Evolutionary conservation across 352 stramenopile species (phyloP), one percentile per base, ranked within the genome.

Genomic region (Phytophthora megakarya): DNA sequence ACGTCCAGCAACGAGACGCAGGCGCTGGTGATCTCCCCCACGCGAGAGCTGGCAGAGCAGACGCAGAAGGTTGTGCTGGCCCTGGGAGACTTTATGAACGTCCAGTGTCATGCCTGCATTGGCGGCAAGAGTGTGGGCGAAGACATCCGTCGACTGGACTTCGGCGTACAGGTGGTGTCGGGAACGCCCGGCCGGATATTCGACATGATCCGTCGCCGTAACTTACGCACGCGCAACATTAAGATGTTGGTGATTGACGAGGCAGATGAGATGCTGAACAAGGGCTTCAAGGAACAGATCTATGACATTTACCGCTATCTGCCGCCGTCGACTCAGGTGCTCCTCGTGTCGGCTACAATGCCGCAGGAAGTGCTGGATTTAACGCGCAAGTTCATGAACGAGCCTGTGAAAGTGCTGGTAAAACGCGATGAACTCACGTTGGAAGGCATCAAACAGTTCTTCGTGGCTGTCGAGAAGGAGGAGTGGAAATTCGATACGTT

Each of bases 401-500:
- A 99, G 59, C 97, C 97, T 5, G 83, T 99, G 22, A 96, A 94
- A 43, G 97, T 99, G 60, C 80, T 99, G 15, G 95, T 99, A 35
- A 98, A 98, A 72, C 88, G 95, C 47, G 97, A 99, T 73, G 97
- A 99, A 68, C 76, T 99, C 28, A 99, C 96, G 3, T 84, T 99
- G 33, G 96, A 99, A 73, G 88, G 86, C 47, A 99, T 99, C 73
- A 98, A 98, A 79, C 97, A 99, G 81, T 99, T 99, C 69, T 99
- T 98, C 78, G 96, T 99, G 53, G 89, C 90, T 19, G 96, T 99
- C 30, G 97, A 99, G 80, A 96, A 98, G 65, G 97, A 99, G 72
- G 96, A 99, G 83, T 99, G 97, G 96, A 99, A 99, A 77, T 99
- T 99, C 75, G 97, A 99, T 75, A 99, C 96, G 40, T 81, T 99